Conservation (phyloP, 2,329 filamentous ascomycete genomes). For the Fusarium pininemorale region DNA sequence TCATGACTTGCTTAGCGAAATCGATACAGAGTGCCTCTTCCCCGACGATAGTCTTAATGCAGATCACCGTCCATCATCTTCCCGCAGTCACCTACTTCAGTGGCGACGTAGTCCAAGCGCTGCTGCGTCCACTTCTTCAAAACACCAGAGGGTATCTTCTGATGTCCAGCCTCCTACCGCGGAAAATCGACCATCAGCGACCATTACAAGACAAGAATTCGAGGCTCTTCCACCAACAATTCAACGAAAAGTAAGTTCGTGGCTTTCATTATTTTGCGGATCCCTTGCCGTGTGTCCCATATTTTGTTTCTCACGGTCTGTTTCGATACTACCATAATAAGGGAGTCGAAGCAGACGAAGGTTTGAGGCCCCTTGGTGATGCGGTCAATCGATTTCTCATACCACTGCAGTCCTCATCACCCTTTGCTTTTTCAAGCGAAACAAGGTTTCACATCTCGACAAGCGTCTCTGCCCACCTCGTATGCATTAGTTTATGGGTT, state of each 20-base stretch:
- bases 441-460: conserved; percentile 13
- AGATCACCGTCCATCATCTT: conserved; percentile 42
- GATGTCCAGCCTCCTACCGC: conserved; percentile 30
- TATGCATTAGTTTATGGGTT: conserved; percentile 10
- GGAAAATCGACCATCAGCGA: conserved; percentile 39
- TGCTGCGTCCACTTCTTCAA: conserved; percentile 23
- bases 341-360: background rate
- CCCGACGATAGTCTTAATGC: conserved; percentile 24
- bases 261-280: conserved; percentile 17
- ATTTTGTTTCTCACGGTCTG: conserved; percentile 8
- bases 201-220: conserved; percentile 54
- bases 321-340: conserved; percentile 9
- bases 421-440: background rate
- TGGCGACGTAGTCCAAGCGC: conserved; percentile 34
- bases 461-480: conserved; percentile 20
- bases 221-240: conserved; percentile 64
- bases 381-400: conserved; percentile 8
- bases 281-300: background rate
- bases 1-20: conserved; percentile 35
- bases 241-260: conserved; percentile 64
- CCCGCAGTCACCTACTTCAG: conserved; percentile 39
- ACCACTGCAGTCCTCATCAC: conserved; percentile 2
- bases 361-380: conserved; percentile 8
- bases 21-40: conserved; percentile 36
- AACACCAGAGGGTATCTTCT: conserved; percentile 38